These are phyloP conservation scores for Ananas comosus DNA, from an alignment of 176 grass and related monocot species.

Conservation along the genomic window DNA sequence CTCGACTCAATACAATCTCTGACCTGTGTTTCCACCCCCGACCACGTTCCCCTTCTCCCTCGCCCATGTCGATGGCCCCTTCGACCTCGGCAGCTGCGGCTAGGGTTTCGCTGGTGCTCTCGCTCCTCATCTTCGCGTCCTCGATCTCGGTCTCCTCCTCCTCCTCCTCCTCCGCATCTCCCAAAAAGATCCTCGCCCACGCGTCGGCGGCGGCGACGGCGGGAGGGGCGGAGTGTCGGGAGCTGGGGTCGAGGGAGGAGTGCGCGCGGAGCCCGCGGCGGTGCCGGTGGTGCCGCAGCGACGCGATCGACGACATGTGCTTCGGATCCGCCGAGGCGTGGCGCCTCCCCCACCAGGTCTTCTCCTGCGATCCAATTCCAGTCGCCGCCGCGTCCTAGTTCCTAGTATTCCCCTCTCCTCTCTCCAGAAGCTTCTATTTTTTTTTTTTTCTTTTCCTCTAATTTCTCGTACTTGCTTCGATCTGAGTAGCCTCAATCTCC, in stretches of 20 bases:
- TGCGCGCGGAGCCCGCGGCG: conserved; percentile 35
- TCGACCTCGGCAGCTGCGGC: neutral
- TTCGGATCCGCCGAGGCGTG: conserved; percentile 69
- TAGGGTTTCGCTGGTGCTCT: neutral
- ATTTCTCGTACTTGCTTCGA: no score
- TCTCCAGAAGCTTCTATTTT: no score
- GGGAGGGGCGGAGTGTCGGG: conserved; percentile 25
- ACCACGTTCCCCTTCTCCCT: neutral
- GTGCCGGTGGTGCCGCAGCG: conserved; percentile 82
- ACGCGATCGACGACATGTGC: conserved; percentile 89
- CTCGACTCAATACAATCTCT: no score
- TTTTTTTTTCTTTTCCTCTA: no score
- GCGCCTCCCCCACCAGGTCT: conserved; percentile 74
- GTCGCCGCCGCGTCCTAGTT: conserved; percentile 2
- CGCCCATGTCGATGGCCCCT: neutral
- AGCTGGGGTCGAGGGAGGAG: conserved; percentile 33
- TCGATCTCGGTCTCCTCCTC: neutral
- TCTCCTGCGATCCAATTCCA: conserved; percentile 44
- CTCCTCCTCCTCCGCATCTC: neutral
- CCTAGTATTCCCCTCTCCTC: neutral
- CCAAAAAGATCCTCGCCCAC: neutral
- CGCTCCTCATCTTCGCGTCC: neutral
- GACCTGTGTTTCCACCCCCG: no score
- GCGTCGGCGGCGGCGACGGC: neutral
- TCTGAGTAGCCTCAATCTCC: no score